A percentile compares a stretch with the other conserved stretches of the same genome.
Evolutionary conservation across 805 yeast genomes (phyloP).

Genomic region (Barnettozyma populi): DNA sequence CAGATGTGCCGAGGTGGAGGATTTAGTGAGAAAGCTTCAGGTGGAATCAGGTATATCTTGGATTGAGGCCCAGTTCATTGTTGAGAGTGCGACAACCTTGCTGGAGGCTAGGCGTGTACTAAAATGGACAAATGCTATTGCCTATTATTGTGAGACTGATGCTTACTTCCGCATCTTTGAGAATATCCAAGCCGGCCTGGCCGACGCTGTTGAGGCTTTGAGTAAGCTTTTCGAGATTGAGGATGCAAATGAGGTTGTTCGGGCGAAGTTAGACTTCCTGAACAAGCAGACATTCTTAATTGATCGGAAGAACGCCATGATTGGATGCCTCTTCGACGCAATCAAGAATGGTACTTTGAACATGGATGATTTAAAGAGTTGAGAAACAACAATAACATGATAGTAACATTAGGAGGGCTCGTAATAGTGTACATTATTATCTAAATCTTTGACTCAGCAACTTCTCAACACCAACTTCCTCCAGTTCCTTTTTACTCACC

Average conservation of each 20-base stretch:
- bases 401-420: neutral
- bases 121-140: constrained; percentile 88
- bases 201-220: constrained; percentile 62
- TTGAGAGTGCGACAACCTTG: constrained; percentile 63
- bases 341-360: constrained; percentile 3
- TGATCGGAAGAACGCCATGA: constrained; percentile 33
- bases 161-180: constrained; percentile 62
- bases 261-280: constrained; percentile 31
- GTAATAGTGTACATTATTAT: constrained; percentile 26
- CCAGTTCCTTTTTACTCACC: constrained; percentile 84
- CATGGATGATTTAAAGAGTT: neutral
- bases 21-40: constrained; percentile 60
- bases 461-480: constrained; percentile 82
- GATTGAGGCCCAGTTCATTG: constrained; percentile 82
- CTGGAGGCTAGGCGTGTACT: constrained; percentile 67
- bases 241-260: constrained; percentile 31
- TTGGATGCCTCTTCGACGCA: constrained; percentile 27
- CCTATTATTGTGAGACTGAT: constrained; percentile 54
- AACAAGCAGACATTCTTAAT: constrained; percentile 31
- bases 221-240: constrained; percentile 50
- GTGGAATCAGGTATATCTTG: constrained; percentile 62
- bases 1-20: constrained; percentile 57
- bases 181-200: constrained; percentile 59
- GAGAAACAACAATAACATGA: neutral
- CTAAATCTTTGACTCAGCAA: constrained; percentile 79